These are phyloP conservation scores for Fusarium sp. DNA, from an alignment of 2,329 filamentous ascomycete genomes.

Conservation along the genomic window DNA sequence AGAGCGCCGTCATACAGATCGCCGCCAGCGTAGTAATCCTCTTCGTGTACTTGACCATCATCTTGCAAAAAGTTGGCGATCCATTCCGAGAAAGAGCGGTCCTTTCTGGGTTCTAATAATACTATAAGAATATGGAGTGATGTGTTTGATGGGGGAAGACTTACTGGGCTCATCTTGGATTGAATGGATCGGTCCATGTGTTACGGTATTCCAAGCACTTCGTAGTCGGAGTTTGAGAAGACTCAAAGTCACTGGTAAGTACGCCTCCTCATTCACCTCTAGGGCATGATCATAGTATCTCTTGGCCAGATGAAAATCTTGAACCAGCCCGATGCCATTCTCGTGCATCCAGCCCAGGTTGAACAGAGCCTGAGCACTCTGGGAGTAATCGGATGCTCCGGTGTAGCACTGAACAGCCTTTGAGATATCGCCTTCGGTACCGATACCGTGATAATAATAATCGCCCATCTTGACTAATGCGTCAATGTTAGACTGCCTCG, in stretches of 20 bases:
- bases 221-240: slow-evolving; percentile 86
- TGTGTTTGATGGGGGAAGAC: slow-evolving; percentile 47
- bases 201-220: slow-evolving; percentile 95
- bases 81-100: slow-evolving; percentile 89
- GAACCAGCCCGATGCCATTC: slow-evolving; percentile 91
- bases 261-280: slow-evolving; percentile 92
- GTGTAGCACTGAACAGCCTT: slow-evolving; percentile 96
- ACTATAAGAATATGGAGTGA: slow-evolving; percentile 48
- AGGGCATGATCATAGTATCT: slow-evolving; percentile 94
- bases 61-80: slow-evolving; percentile 86
- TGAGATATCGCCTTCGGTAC: slow-evolving; percentile 78
- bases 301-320: slow-evolving; percentile 98
- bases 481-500: slow-evolving; percentile 93
- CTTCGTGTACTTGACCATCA: slow-evolving; percentile 76
- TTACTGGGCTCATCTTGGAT: slow-evolving; percentile 91
- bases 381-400: slow-evolving; percentile 89
- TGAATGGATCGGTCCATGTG: slow-evolving; percentile 90
- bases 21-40: slow-evolving; percentile 68
- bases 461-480: slow-evolving; percentile 98
- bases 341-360: slow-evolving; percentile 99
- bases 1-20: slow-evolving; percentile 70
- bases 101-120: slow-evolving; percentile 73
- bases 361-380: slow-evolving; percentile 95
- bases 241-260: slow-evolving; percentile 91
- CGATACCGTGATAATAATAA: slow-evolving; percentile 90